These are phyloP conservation scores for Carex arenaria DNA, from an alignment of 202 grass and related monocot species.

Conservation along the genomic window DNA sequence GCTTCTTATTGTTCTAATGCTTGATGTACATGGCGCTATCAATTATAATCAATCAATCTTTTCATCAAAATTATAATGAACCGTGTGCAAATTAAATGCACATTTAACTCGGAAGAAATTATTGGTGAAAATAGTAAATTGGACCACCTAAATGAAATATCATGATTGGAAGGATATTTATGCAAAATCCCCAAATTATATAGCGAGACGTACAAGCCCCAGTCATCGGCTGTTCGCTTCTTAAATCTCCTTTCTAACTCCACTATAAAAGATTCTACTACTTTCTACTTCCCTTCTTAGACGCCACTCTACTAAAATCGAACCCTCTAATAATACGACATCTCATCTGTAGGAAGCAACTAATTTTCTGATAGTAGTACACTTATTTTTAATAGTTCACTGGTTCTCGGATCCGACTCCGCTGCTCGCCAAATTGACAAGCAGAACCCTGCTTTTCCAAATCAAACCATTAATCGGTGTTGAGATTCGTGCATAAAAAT, in stretches of 20 bases:
- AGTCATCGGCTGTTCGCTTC: not conserved
- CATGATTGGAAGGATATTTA: not conserved
- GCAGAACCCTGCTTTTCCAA: no score
- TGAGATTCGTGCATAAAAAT: no score
- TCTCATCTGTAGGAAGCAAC: not conserved
- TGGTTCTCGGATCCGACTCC: no score
- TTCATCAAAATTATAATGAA: not conserved
- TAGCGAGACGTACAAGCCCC: not conserved
- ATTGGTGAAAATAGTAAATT: not conserved
- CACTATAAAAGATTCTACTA: not conserved
- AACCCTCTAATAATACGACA: not conserved
- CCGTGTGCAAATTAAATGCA: not conserved
- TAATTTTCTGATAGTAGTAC: not conserved
- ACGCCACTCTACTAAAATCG: not conserved
- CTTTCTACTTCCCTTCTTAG: not conserved
- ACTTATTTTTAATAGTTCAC: not conserved
- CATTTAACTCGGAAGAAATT: not conserved
- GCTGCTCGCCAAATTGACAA: no score
- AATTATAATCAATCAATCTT: not conserved
- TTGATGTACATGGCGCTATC: not conserved
- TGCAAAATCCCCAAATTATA: not conserved
- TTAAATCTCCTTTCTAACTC: not conserved
- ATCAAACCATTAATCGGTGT: no score
- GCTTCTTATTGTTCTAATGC: not conserved
- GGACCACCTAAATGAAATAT: no score